Evolutionary conservation across 768 basidiomycete species (phyloP), one percentile per base, ranked within the genome.

Genomic region (Suillus paluster): DNA sequence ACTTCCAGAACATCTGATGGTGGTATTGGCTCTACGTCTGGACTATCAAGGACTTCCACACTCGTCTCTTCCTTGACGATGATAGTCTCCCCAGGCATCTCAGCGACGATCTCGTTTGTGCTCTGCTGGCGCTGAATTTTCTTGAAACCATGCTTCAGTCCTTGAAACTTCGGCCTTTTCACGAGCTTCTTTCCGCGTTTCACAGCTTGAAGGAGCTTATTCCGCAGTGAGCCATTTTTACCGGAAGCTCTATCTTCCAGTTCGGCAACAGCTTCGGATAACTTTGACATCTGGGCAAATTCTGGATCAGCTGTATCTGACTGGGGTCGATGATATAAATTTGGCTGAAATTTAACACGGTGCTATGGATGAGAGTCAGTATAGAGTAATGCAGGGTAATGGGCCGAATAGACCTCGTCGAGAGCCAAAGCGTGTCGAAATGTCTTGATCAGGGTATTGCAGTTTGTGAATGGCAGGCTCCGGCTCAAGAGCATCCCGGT

Each of bases 391-490:
- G 45, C 21, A n/a, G 17, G 14, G 30, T 62, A 44, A 19, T 42
- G 53, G 45, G 36, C 57, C 46, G 34, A 25, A 48, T 7, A 69
- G 63, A 89, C 90, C 77, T 93, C 92, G 63, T 94, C 91, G 42
- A 94, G 83, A 12, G 92, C 78, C 23, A 93, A 77, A 0, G 91
- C 92, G 53, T 95, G 92, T 17, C 92, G 80, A 73, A 94, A 92
- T 4, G 81, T 83, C 76, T 81, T 86, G 70, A 94, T 87, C 12
- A 81, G 80, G 23, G 74, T 78, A 68, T 92, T 90, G 19, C 82
- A 79, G 49, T 79, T 79, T 1, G 88, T 86, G 65, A 92, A 94
- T 0, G 92, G 92, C 30, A 94, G 76, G 1, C 78, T 81, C 10
- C 83, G 79, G 3, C 81, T 77, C 75, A 80, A 75, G n/a, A 94